Evolutionary conservation across 371 early-diverging fungal species (phyloP), one percentile per base, ranked within the genome.

Genomic region (Mucor lusitanicus): DNA sequence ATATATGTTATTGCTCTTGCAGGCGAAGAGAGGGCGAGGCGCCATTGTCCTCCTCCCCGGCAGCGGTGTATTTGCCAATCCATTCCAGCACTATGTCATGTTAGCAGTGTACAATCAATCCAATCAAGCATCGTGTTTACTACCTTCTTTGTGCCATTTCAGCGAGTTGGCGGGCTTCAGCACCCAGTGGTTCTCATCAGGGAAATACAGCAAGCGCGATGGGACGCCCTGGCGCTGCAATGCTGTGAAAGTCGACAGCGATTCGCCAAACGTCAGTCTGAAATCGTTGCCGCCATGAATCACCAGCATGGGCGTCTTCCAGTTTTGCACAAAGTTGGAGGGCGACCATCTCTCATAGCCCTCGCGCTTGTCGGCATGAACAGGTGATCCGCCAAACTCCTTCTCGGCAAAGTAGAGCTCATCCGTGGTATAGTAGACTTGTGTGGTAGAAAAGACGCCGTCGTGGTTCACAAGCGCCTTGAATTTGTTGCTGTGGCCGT

Each of bases 151-250:
- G 65, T 92, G 88, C 93, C 93, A 93, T 65, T 82, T 82, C 61
- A 92, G 77, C 48, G 90, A 88, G 72, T 93, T 94, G 46, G 88
- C 91, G 8, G 91, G 89, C 65, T 92, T 92, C 61, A 89, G 73
- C 11, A 92, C 89, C 87, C 89, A 88, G 70, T 92, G 91, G 72
- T 85, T 92, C 72, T 94, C 95, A 69, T 94, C 92, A 25, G 92
- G 92, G 82, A 93, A 95, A 64, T 92, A 91, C 19, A 95, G 65
- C 23, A 94, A 71, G 11, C 87, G 84, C 1, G 92, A 88, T 28
- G 89, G 88, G 53, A 94, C 77, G 12, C 89, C 87, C 68, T 82
- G 88, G 59, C 93, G 85, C 64, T 93, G 91, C 46, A 94, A 77
- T 0, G 92, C 94, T 0, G 94, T 92, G 70, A 94, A 95, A 0